These are phyloP conservation scores for Parastagonospora nodorum DNA, from an alignment of 2,329 filamentous ascomycete genomes.

Conservation along the genomic window DNA sequence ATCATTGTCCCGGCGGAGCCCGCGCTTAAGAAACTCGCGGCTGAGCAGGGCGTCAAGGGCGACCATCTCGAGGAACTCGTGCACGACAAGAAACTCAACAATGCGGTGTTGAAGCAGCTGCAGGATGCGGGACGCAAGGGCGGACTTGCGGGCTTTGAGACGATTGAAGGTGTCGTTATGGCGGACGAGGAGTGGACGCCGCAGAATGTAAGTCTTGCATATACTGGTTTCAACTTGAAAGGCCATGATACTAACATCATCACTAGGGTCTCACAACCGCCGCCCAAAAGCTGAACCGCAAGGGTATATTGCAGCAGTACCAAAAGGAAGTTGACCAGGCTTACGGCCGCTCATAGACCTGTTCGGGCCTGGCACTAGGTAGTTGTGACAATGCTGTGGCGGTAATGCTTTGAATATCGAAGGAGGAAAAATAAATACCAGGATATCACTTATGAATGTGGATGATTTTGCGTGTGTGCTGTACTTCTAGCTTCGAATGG, in stretches of 20 bases:
- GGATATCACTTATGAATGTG: background rate
- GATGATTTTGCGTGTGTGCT: background rate
- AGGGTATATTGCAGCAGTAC: conserved; percentile 56
- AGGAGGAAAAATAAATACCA: too few species aligned
- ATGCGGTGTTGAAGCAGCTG: conserved; percentile 71
- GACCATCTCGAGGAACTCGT: conserved; percentile 71
- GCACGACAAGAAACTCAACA: conserved; percentile 67
- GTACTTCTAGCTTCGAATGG: conserved; percentile 7
- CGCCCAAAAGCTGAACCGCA: conserved; percentile 60
- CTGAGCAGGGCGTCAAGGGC: conserved; percentile 65
- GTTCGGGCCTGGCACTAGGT: too few species aligned
- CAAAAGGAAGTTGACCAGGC: conserved; percentile 56
- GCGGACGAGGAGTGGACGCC: conserved; percentile 89
- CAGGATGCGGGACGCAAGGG: conserved; percentile 67
- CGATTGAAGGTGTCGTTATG: conserved; percentile 75
- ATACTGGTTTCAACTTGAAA: background rate
- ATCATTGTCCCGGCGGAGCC: conserved; percentile 71
- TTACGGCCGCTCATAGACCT: conserved; percentile 38
- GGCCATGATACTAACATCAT: conserved; percentile 19
- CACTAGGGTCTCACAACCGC: conserved; percentile 56
- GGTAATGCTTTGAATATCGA: too few species aligned
- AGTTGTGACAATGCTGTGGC: too few species aligned
- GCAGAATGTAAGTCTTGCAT: conserved; percentile 68
- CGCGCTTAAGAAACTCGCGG: conserved; percentile 61
- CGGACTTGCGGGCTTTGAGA: conserved; percentile 73